Evolutionary conservation across 768 basidiomycete species (phyloP).

Genomic region (Phylloporus sp.): DNA sequence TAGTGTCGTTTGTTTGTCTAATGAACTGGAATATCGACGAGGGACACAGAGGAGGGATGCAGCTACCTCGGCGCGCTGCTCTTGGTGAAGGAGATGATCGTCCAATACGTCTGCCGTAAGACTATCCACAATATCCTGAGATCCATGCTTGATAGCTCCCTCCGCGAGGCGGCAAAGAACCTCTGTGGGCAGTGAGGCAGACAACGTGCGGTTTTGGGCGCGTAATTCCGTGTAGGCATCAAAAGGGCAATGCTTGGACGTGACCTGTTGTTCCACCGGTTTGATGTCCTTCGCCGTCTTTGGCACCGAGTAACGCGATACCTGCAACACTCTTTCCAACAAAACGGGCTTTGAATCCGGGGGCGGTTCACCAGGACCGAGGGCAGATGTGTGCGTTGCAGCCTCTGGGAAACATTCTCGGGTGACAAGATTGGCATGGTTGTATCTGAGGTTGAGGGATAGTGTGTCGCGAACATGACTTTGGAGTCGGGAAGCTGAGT

Average conservation of each 20-base stretch:
- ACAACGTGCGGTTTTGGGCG: slow-evolving; percentile 19
- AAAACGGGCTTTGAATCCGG: slow-evolving; percentile 12
- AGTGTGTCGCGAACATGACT: slow-evolving; percentile 16
- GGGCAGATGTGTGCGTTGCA: background rate
- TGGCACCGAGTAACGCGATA: slow-evolving; percentile 28
- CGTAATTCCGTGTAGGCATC: slow-evolving; percentile 27
- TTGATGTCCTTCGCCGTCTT: slow-evolving; percentile 11
- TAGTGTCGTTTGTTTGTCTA: slow-evolving; percentile 22
- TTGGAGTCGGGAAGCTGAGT: slow-evolving; percentile 20
- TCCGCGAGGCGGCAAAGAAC: slow-evolving; percentile 30
- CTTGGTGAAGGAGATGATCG: slow-evolving; percentile 14
- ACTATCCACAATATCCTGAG: slow-evolving; percentile 34
- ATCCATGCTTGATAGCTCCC: slow-evolving; percentile 30
- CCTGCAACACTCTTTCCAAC: slow-evolving; percentile 24
- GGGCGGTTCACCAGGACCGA: background rate
- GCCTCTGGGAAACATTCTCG: slow-evolving; percentile 12
- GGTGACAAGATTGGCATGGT: slow-evolving; percentile 12
- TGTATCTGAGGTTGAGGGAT: slow-evolving; percentile 5
- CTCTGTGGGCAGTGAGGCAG: slow-evolving; percentile 23
- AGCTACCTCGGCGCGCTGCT: slow-evolving; percentile 25
- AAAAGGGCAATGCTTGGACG: slow-evolving; percentile 21
- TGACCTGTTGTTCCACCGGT: slow-evolving; percentile 7
- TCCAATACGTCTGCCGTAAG: slow-evolving; percentile 40
- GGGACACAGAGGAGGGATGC: slow-evolving; percentile 24
- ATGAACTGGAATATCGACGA: slow-evolving; percentile 11